Base-by-base conservation (phyloP, 495 filamentous ascomycete genomes). In the Talaromyces adpressus region DNA sequence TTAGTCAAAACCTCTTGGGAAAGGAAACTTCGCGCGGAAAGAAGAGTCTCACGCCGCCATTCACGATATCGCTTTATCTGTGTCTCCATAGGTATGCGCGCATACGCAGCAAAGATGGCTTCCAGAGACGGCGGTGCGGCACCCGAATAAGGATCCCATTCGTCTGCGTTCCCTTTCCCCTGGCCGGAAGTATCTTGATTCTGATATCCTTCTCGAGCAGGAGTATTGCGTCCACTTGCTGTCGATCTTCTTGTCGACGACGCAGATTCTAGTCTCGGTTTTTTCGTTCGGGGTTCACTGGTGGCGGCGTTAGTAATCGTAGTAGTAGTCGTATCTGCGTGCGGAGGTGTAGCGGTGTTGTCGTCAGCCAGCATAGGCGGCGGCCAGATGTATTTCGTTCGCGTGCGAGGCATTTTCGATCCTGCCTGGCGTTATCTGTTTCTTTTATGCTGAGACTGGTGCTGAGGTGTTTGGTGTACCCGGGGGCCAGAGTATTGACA, bases 311-410 rank as follows among this genome's bases (percentile, higher is more conserved):
- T 39, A 59, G 57, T 27, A 39, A 22, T 32, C 18, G 18, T 59
- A 16, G 57, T 6, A 9, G 57, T 41, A 2, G 29, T 22, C 34
- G 34, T 39, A 36, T 41, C 34, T 34, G 29, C 20, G 57, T n/a
- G 57, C 16, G 29, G 57, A 36, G n/a, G 57, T 23, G 16, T 27
- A 12, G 58, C 25, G n/a, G 49, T 20, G 34, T 34, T 30, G 34
- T 49, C 53, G 14, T 20, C 12, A 29, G 49, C 20, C 32, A 57
- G 32, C 27, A 25, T 57, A 6, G 54, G 52, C 52, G 62, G 62
- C 9, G 62, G 62, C 62, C 62, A 63, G 29, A 63, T 63, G 62
- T 54, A 63, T 63, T 63, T 63, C 12, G 62, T 63, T 49, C 62
- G 57, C 6, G 62, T 57, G 4, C 62, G 62, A 27, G 62, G 62